phyloP scores from a whole-genome alignment of 2,329 filamentous ascomycete species.

The Scolecobasidium constrictum region DNA sequence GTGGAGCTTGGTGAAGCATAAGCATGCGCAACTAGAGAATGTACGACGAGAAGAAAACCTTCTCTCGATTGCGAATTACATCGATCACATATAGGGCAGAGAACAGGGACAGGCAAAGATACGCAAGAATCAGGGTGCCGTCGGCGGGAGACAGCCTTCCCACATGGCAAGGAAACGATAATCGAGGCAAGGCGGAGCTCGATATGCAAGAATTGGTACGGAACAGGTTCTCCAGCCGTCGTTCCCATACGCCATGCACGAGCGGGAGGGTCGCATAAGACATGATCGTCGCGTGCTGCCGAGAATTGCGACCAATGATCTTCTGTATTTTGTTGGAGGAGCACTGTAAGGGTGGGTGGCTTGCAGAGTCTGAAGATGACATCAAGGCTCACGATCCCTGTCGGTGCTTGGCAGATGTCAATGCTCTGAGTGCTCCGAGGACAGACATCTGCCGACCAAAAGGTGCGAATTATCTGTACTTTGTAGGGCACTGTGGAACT shows the following conservation, averaged over 20 bases:
- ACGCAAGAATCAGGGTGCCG: background rate
- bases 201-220: background rate
- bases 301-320: no score
- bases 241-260: background rate
- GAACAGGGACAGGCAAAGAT: background rate
- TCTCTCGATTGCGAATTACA: no score
- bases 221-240: background rate
- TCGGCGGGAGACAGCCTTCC: background rate
- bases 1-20: no score
- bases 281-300: background rate
- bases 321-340: no score
- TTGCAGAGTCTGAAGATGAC: no score
- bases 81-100: background rate
- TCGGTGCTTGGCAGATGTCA: no score
- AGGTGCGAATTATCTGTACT: no score
- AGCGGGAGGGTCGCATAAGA: background rate
- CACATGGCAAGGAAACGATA: background rate
- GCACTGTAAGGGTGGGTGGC: no score
- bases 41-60: background rate
- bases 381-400: no score
- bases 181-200: background rate
- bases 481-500: no score
- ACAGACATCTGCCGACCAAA: no score
- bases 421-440: no score
- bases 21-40: slow-evolving; percentile 1